These are phyloP conservation scores for Calonectria hongkongensis DNA, from an alignment of 2,329 filamentous ascomycete species.

Conservation along the genomic window DNA sequence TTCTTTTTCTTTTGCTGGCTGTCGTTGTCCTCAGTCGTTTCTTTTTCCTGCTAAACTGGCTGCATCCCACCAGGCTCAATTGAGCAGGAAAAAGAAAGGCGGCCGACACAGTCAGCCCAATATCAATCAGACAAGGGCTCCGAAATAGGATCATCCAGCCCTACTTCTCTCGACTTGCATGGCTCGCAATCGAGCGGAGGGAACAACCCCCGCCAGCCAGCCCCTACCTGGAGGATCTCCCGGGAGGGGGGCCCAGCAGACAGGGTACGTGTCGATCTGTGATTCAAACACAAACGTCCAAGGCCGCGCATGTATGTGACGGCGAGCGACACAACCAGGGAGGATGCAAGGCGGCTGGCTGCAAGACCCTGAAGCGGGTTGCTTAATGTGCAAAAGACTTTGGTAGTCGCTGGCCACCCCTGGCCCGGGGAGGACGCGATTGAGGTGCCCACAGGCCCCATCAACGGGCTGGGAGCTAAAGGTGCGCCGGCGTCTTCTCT, in stretches of 20 bases:
- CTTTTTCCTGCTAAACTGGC: conserved; percentile 31
- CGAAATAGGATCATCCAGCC: conserved; percentile 35
- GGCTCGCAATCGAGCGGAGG: not conserved
- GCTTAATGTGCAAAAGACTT: conserved; percentile 27
- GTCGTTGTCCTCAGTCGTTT: conserved; percentile 32
- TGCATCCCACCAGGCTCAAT: conserved; percentile 21
- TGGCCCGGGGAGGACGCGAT: conserved; percentile 24
- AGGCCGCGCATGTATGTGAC: conserved; percentile 14
- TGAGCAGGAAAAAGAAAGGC: conserved; percentile 32
- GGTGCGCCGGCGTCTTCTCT: conserved; percentile 35
- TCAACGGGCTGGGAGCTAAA: conserved; percentile 40
- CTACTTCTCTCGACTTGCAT: not conserved
- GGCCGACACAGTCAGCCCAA: conserved; percentile 27
- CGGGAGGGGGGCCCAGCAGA: conserved; percentile 1
- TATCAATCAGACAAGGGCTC: conserved; percentile 17
- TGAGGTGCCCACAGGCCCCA: conserved; percentile 37
- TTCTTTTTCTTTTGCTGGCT: conserved; percentile 1
- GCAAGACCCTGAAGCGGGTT: conserved; percentile 21
- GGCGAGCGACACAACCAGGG: conserved; percentile 10
- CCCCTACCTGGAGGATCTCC: conserved; percentile 17
- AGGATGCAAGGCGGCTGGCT: conserved; percentile 18
- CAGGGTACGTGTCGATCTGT: conserved; percentile 23
- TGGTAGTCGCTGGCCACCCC: conserved; percentile 26
- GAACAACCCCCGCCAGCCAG: conserved; percentile 17
- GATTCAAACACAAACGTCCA: conserved; percentile 19